Percentiles rank a stretch among this genome's conserved stretches.
Evolutionary conservation across 305 asterid genomes (phyloP).

Genomic region (Fraxinus baroniana): DNA sequence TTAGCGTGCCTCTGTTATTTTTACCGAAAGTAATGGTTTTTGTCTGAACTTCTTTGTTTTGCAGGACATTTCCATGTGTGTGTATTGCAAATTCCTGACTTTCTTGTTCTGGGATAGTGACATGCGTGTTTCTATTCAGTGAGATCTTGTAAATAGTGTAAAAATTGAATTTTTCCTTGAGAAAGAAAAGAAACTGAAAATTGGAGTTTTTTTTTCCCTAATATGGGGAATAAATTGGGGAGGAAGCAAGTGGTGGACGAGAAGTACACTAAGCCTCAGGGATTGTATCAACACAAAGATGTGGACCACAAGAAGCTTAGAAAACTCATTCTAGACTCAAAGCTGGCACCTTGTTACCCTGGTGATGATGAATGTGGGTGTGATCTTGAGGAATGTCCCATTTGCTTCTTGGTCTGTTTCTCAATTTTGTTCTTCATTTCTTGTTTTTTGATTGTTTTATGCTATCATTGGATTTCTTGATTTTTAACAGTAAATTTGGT

Average conservation of each 20-base stretch:
- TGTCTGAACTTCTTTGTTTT: background rate
- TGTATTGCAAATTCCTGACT: background rate
- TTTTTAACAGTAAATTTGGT: background rate
- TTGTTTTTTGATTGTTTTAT: background rate
- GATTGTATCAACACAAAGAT: conserved; percentile 93
- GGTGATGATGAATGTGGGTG: conserved; percentile 79
- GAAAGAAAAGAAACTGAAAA: background rate
- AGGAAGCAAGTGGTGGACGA: conserved; percentile 96
- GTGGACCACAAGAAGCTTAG: conserved; percentile 97
- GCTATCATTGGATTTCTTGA: background rate
- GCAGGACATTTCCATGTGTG: background rate
- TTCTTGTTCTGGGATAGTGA: background rate
- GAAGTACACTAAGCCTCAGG: conserved; percentile 98
- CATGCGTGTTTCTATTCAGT: background rate
- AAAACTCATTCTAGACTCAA: conserved; percentile 87
- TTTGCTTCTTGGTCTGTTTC: conserved; percentile 90
- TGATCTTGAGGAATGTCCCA: conserved; percentile 97
- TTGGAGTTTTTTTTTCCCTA: background rate
- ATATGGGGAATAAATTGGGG: conserved; percentile 97
- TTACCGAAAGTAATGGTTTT: background rate
- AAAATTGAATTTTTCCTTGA: background rate
- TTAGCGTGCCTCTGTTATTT: background rate
- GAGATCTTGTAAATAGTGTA: background rate
- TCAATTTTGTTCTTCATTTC: background rate
- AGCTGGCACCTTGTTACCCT: conserved; percentile 94